These are phyloP conservation scores for Gryganskiella cystojenkinii DNA, from an alignment of 192 early-diverging fungal genomes.

Conservation along the genomic window DNA sequence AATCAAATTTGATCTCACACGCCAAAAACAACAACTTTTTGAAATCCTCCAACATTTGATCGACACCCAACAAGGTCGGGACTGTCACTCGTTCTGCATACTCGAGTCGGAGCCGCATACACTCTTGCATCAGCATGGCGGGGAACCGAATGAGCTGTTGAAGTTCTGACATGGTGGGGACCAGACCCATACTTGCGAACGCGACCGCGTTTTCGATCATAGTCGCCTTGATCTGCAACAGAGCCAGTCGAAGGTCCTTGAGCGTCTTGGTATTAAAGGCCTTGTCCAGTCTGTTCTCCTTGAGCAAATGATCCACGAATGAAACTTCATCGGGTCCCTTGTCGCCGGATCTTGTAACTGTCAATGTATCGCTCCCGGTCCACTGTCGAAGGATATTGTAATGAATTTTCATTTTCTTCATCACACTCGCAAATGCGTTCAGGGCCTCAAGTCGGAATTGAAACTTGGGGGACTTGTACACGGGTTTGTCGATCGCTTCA, in stretches of 20 bases:
- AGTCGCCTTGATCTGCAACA: slow-evolving; percentile 71
- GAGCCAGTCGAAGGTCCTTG: slow-evolving; percentile 66
- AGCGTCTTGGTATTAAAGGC: slow-evolving; percentile 81
- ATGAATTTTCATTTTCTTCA: slow-evolving; percentile 76
- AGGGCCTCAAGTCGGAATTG: slow-evolving; percentile 78
- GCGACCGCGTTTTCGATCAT: slow-evolving; percentile 74
- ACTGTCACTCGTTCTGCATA: slow-evolving; percentile 68
- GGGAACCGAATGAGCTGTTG: slow-evolving; percentile 81
- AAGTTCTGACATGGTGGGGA: slow-evolving; percentile 72
- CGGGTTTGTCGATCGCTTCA: slow-evolving; percentile 69
- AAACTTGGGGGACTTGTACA: slow-evolving; percentile 75
- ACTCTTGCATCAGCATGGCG: slow-evolving; percentile 83
- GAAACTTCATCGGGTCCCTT: slow-evolving; percentile 66
- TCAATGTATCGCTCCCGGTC: slow-evolving; percentile 79
- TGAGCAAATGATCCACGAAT: slow-evolving; percentile 87
- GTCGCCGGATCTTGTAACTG: slow-evolving; percentile 67
- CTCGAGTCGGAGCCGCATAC: slow-evolving; percentile 79
- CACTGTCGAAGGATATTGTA: slow-evolving; percentile 82
- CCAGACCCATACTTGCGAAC: slow-evolving; percentile 79
- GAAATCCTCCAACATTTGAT: slow-evolving; percentile 85
- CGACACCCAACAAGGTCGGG: slow-evolving; percentile 70
- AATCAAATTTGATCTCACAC: slow-evolving; percentile 77
- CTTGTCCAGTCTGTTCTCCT: slow-evolving; percentile 81
- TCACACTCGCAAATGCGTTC: slow-evolving; percentile 80
- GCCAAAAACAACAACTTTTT: slow-evolving; percentile 76